Base-by-base conservation (phyloP, 2,329 filamentous ascomycete species). In the Huntiella abstrusa region DNA sequence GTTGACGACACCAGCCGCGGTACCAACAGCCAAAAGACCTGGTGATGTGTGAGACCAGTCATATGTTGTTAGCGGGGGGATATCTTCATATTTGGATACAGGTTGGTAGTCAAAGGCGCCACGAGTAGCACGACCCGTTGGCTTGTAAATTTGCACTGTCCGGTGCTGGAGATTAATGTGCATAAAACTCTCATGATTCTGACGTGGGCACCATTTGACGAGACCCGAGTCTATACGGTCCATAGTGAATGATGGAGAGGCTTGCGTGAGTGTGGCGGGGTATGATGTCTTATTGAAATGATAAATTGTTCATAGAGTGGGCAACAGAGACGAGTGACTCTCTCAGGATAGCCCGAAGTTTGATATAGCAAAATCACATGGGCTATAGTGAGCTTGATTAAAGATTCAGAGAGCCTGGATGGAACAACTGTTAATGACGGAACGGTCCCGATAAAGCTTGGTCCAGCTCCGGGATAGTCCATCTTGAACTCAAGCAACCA, bases 11-110 rank as follows among this genome's bases (percentile, higher is more conserved):
- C 84, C 84, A 35, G 76, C 77, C 11, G 76, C 71, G 8, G 81
- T 82, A 36, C 84, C 84, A 22, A 91, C 72, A 16, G 80, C 82
- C 36, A 91, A 71, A 6, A 87, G 65, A 44, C 77, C 75, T 32
- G 68, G 64, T n/a, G 72, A 64, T 28, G 66, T 66, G 19, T 75
- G 71, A 10, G 75, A 78, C 75, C 75, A 80, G 60, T 80, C 75
- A 56, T 77, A 79, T 4, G 75, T 75, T 38, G 71, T 79, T 49
- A 80, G 63, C 4, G 71, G 69, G 35, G 75, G 75, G 39, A 77
- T 70, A 53, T 79, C 73, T 55, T 77, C 71, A 53, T 79, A 73
- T 43, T 72, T 70, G 15, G 69, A 69, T 15, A 73, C 58, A 53
- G 68, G 71, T 43, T 65, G 61, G 54, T 70, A 75, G 53, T 80